A percentile compares a stretch with the other conserved stretches of the same genome.
Conservation (phyloP, 306 rosid species). For the Lagenaria siceraria region DNA sequence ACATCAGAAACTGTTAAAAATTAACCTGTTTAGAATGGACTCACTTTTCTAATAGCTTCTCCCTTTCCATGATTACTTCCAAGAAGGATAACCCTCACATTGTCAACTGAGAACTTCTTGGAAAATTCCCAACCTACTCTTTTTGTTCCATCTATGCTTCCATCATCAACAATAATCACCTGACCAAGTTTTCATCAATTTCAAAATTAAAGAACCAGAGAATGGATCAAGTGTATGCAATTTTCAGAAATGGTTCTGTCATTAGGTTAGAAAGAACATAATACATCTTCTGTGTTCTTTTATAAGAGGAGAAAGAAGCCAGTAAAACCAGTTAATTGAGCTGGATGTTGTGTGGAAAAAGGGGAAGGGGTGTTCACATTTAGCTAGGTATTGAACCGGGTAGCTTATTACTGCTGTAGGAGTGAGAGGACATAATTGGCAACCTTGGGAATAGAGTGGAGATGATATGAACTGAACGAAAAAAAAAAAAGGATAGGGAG, state of each 20-base stretch:
- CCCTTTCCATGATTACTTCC: conserved; percentile 94
- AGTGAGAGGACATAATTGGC: not conserved
- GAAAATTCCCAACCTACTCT: conserved; percentile 77
- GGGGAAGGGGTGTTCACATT: not conserved
- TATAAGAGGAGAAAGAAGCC: not conserved
- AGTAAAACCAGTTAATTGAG: not conserved
- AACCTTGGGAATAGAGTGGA: not conserved
- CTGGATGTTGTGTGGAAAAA: not conserved
- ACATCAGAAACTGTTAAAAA: not conserved
- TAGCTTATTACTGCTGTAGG: not conserved
- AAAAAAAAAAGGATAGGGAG: not conserved
- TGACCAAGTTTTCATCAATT: conserved; percentile 12
- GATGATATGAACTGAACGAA: not conserved
- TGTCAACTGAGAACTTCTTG: conserved; percentile 64
- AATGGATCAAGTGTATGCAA: not conserved
- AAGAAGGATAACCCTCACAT: conserved; percentile 76
- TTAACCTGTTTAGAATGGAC: conserved; percentile 19
- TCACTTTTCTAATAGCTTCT: conserved; percentile 98
- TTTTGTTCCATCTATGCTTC: conserved; percentile 84
- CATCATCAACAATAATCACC: conserved; percentile 87
- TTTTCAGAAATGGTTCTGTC: not conserved
- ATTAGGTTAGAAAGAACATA: not conserved
- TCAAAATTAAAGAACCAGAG: conserved; percentile 11
- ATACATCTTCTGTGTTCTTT: not conserved
- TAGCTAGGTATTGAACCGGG: not conserved